Percentiles rank a stretch among this genome's conserved stretches.
Conservation (phyloP, 768 basidiomycete species). For the Leucogyrophana mollusca region DNA sequence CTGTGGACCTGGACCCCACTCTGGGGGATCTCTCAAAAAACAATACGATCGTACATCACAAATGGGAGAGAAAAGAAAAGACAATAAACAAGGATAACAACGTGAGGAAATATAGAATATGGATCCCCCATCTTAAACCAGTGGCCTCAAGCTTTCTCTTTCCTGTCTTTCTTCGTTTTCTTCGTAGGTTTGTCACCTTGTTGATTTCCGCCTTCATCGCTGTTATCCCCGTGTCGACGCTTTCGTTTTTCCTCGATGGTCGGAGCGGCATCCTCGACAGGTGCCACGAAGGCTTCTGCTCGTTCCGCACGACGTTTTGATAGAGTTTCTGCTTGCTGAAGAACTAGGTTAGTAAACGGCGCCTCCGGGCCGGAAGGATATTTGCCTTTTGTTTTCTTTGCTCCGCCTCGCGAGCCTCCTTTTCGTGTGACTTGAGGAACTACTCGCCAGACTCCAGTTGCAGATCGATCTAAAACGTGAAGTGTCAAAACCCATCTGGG, state of each 20-base stretch:
- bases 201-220: constrained; percentile 25
- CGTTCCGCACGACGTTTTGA: constrained; percentile 75
- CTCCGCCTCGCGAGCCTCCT: constrained; percentile 70
- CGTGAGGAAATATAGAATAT: too few species aligned
- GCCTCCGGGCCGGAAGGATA: neutral
- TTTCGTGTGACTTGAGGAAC: constrained; percentile 91
- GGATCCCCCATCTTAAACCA: too few species aligned
- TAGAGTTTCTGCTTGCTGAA: constrained; percentile 78
- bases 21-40: too few species aligned
- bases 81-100: too few species aligned
- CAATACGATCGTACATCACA: too few species aligned
- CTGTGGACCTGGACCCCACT: too few species aligned
- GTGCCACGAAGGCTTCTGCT: constrained; percentile 86
- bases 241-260: constrained; percentile 79
- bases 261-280: constrained; percentile 70
- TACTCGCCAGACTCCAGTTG: constrained; percentile 98
- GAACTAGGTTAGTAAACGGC: constrained; percentile 2
- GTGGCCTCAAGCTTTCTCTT: too few species aligned
- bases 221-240: constrained; percentile 43
- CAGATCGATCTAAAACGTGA: constrained; percentile 66
- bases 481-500: constrained; percentile 2
- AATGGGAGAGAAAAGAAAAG: too few species aligned
- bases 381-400: constrained; percentile 75
- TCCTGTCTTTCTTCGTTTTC: constrained; percentile 31
- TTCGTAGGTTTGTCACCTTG: constrained; percentile 43